Base-by-base conservation (phyloP, 163 green algal genomes). In the Scenedesmus sp. region DNA sequence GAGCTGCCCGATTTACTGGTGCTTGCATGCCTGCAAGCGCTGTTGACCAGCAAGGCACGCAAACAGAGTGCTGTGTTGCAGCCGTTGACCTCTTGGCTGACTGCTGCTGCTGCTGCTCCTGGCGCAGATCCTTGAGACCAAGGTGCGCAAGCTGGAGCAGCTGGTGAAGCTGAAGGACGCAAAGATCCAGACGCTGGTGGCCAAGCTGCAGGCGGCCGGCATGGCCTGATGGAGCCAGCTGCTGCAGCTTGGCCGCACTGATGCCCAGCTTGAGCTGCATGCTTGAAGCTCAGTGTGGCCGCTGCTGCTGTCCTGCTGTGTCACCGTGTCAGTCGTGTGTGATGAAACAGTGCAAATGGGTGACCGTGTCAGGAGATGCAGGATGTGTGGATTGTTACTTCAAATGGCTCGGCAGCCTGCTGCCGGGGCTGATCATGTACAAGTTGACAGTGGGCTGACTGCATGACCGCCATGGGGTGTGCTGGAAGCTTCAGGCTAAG, bases 101-200 rank as follows among this genome's bases (percentile, higher is more conserved):
- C 13, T 62, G 52, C 57, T 26, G 59, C n/a, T 84, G 34, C n/a
- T 88, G 20, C 73, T 20, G 6, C 12, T 34, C 12, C 56, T 85
- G 55, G 46, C 83, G 64, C 96, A 97, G 94, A 97, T 98, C 59
- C 94, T 99, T 12, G 96, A 99, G 88, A 97, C 96, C 54, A 99
- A 99, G 92, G 95, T 98, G n/a, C 91, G 94, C 66, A 99, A 99
- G 94, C 95, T 99, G 90, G 98, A 99, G 95, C 96, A 99, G 95
- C 94, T 99, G 84, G 94, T 99, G 64, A 95, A 97, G 60, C 94
- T 99, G 1, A 99, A 99, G 93, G 98, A 99, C 91, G 96, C 96
- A 6, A 99, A 99, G 94, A 98, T 99, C 7, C 93, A 97, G 86
- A 97, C 96, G 0, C 94, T 99, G 70, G 95, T 97, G 91, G 94